Base-by-base conservation (phyloP, 2,329 filamentous ascomycete species). In the Dactylellina sp. region DNA sequence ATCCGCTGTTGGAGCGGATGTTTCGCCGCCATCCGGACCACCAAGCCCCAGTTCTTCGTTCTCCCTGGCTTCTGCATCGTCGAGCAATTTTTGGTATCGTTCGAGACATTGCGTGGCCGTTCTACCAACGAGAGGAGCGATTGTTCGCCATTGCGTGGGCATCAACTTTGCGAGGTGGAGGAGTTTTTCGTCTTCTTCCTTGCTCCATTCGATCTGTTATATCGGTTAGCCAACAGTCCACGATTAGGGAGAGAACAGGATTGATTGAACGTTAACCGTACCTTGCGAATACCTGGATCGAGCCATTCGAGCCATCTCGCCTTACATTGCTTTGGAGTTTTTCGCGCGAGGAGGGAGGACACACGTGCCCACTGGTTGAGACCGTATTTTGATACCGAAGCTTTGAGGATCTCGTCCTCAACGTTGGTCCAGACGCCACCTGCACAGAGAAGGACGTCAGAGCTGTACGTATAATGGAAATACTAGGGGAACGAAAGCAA, bases 311-410 rank as follows among this genome's bases (percentile, higher is more conserved):
- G 89, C 95, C 95, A 99, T 84, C 95, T 87, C 75, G 95, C 94
- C 84, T 99, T 99, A 88, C 95, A 99, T 84, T 99, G 95, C 84
- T 99, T 99, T 57, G 95, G 89, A 32, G 95, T 98, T 83, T 99
- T 99, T 80, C 96, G 92, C 81, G 94, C 94, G 77, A 99, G 89
- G 77, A 99, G 88, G 70, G 95, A 98, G 64, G 95, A 97, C 76
- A 98, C 95, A 82, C 95, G 94, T 80, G 95, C 94, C 95, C 95
- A 99, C 83, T 99, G 95, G 80, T 97, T 95, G 75, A 97, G 86
- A 55, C 93, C 93, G 85, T 97, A 97, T 82, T 97, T 97, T 78
- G 91, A 95, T 76, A 96, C 92, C 71, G 91, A 91, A 65, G 93
- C 93, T 83, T 98, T 97, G 83, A 99, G 90, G 80, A 98, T 96